Conservation (phyloP, 495 filamentous ascomycete species). For the Tuber brumale region DNA sequence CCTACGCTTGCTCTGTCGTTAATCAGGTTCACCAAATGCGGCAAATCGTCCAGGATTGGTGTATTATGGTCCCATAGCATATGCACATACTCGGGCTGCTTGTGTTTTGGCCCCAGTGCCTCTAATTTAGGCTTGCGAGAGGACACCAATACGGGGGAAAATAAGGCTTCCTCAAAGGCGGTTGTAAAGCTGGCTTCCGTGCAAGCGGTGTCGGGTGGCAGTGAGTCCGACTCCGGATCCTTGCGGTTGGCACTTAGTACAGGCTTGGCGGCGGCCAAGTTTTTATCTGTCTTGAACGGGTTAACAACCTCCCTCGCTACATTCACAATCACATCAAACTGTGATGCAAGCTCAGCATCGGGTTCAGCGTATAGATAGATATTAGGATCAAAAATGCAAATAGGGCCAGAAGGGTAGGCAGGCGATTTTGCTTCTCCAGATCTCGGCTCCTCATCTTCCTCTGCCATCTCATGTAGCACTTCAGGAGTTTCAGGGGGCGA, state of each 20-base stretch:
- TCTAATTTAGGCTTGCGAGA: slow-evolving; percentile 23
- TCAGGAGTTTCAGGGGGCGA: slow-evolving; percentile 40
- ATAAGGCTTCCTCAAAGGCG: slow-evolving; percentile 53
- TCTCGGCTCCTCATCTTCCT: slow-evolving; percentile 65
- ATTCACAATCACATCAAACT: slow-evolving; percentile 90
- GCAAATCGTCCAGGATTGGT: slow-evolving; percentile 81
- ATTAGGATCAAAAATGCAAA: slow-evolving; percentile 87
- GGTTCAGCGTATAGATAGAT: slow-evolving; percentile 90
- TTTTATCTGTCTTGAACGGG: slow-evolving; percentile 57
- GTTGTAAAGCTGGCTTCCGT: slow-evolving; percentile 66
- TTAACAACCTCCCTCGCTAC: slow-evolving; percentile 91
- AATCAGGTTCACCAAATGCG: slow-evolving; percentile 76
- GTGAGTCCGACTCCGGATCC: slow-evolving; percentile 34
- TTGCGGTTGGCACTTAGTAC: slow-evolving; percentile 21
- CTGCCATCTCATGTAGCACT: slow-evolving; percentile 51
- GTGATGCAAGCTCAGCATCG: slow-evolving; percentile 69
- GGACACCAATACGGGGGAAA: slow-evolving; percentile 21
- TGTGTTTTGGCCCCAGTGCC: slow-evolving; percentile 41
- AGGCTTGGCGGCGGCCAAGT: slow-evolving; percentile 42
- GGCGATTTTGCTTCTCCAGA: slow-evolving; percentile 78
- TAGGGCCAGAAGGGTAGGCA: slow-evolving; percentile 85
- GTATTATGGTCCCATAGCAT: slow-evolving; percentile 98
- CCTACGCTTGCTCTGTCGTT: slow-evolving; percentile 68
- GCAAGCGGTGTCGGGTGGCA: slow-evolving; percentile 62
- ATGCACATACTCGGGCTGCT: slow-evolving; percentile 85